phyloP scores from a whole-genome alignment of 2,329 filamentous ascomycete species.

The Hypoxylon sp. region DNA sequence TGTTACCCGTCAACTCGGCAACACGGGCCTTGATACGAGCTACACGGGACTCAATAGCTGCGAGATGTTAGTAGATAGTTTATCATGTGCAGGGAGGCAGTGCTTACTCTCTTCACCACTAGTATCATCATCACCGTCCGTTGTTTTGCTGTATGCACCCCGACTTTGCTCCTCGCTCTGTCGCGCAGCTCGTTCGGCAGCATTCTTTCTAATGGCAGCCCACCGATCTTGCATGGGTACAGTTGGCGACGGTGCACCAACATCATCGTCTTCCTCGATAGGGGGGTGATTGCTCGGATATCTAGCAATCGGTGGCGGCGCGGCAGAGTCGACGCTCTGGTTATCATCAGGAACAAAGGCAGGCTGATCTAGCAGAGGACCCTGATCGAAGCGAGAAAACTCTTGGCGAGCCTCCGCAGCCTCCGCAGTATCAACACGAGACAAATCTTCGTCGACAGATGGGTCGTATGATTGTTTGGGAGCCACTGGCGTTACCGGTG shows the following conservation, averaged over 20 bases:
- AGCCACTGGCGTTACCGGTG: constrained; percentile 44
- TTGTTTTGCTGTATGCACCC: constrained; percentile 68
- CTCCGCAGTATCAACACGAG: constrained; percentile 73
- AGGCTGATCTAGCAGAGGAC: constrained; percentile 87
- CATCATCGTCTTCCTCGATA: constrained; percentile 50
- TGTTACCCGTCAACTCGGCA: constrained; percentile 90
- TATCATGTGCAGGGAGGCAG: not conserved
- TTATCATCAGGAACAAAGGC: constrained; percentile 79
- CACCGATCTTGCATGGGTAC: constrained; percentile 80
- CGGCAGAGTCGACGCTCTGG: constrained; percentile 62
- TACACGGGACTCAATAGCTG: constrained; percentile 95
- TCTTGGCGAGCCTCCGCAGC: constrained; percentile 72
- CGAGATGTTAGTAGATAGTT: constrained; percentile 47
- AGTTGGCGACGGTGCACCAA: constrained; percentile 52
- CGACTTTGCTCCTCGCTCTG: constrained; percentile 76
- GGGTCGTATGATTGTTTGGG: constrained; percentile 61
- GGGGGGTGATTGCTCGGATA: constrained; percentile 48
- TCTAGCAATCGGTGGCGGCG: constrained; percentile 67
- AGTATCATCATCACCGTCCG: constrained; percentile 85
- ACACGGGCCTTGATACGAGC: constrained; percentile 98
- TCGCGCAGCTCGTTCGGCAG: constrained; percentile 81
- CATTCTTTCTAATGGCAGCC: constrained; percentile 97
- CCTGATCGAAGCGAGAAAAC: constrained; percentile 84
- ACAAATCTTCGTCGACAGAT: constrained; percentile 64
- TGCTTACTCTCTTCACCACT: constrained; percentile 80